Base-by-base conservation (phyloP, 2,329 filamentous ascomycete species). In the Hypoxylon sp. region DNA sequence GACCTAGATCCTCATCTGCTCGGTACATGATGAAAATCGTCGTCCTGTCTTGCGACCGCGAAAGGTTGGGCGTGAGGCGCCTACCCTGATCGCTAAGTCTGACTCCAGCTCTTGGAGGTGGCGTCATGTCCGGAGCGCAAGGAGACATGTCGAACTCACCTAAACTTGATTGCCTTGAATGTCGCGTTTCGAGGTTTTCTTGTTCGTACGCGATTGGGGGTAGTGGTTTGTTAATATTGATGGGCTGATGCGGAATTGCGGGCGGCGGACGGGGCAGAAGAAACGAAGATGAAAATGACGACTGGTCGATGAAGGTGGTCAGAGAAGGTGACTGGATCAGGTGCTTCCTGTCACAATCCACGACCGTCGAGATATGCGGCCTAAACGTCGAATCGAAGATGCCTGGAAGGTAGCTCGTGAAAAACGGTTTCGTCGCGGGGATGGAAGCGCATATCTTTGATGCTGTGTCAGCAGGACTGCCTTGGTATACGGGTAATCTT, bases 351-450 rank as follows among this genome's bases (percentile, higher is more conserved):
- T 63, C 53, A 53, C 60, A 60, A 15, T 47, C 41, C 8, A 55
- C 29, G 37, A 13, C 27, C 24, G 37, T 46, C 4, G 53, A 58
- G 20, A 24, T 48, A n/a, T 41, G 58, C 15, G 33, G 46, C 29
- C 46, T 46, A 10, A 64, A 48, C 4, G 58, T 55, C 18, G 50
- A 40, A 26, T 35, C 58, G 9, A 63, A 55, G 13, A 61, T 11
- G 13, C 31, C 53, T 18, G 75, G 74, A 11, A 78, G 62, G 56
- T 74, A 73, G 10, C 65, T 67, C n/a, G 69, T 64, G 57, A 79
- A 78, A 65, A 80, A 79, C 1, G 76, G 77, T 48, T 77, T 79
- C 6, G 75, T 76, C 4, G 78, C 75, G 2, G 78, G 78, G 11
- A 78, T 69, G 2, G 77, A 79, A 29, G 77, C 77, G 57, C 76